Evolutionary conservation across 2,329 filamentous ascomycete genomes (phyloP).

Genomic region (Sphaceloma murrayae): DNA sequence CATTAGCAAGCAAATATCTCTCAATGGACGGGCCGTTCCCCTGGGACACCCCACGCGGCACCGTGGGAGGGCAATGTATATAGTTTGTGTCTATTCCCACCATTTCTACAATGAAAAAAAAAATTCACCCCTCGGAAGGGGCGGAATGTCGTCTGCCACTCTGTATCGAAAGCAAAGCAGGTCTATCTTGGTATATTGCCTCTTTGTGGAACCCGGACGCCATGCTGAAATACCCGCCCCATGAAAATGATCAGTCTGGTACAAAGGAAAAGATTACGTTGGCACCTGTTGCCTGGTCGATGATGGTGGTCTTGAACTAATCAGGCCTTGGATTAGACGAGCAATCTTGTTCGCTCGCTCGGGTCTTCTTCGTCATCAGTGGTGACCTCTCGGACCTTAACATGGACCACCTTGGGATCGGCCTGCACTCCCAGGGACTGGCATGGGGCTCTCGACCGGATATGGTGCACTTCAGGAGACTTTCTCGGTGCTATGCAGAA

Average conservation of each 20-base stretch:
- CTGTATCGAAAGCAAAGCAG: background rate
- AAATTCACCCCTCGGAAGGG: no score
- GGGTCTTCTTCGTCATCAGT: background rate
- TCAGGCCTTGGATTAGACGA: no score
- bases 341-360: conserved; percentile 4
- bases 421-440: conserved; percentile 20
- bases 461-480: conserved; percentile 28
- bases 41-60: conserved; percentile 11
- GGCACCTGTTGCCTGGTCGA: no score
- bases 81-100: conserved; percentile 4
- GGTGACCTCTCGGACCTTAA: conserved; percentile 1
- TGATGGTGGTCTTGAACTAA: no score
- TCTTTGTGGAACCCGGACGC: conserved; percentile 6
- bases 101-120: no score
- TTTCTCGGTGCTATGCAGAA: conserved; percentile 46
- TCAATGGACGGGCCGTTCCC: background rate
- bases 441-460: conserved; percentile 21
- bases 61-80: background rate
- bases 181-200: conserved; percentile 11
- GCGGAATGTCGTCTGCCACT: background rate
- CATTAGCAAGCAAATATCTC: conserved; percentile 4
- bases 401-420: conserved; percentile 6
- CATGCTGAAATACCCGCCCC: no score
- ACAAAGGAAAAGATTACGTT: conserved; percentile 1
- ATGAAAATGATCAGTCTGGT: background rate